Conservation (phyloP, 1,284 basidiomycete genomes). For the Fomitiporia mediterranea region DNA sequence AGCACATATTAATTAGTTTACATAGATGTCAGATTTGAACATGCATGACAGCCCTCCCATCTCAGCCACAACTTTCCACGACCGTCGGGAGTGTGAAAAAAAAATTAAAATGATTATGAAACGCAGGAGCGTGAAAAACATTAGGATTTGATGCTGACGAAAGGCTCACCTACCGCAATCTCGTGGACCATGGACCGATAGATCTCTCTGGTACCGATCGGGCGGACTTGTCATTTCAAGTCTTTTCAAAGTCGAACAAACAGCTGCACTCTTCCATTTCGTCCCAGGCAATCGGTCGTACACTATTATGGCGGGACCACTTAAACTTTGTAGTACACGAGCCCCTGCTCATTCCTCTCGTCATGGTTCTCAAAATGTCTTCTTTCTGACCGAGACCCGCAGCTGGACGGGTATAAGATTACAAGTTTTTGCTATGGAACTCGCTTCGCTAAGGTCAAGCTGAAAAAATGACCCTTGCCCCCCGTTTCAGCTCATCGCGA, state of each 20-base stretch:
- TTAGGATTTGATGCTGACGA: slow-evolving; percentile 5
- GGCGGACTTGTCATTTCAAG: slow-evolving; percentile 1
- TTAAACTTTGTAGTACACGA: slow-evolving; percentile 15
- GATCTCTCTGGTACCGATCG: slow-evolving; percentile 8
- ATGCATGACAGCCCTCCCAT: slow-evolving; percentile 1
- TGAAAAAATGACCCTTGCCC: slow-evolving; percentile 20
- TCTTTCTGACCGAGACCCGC: slow-evolving; percentile 3
- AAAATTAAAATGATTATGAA: slow-evolving; percentile 11
- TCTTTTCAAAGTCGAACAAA: slow-evolving; percentile 13
- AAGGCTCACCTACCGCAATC: too few relatives aligned
- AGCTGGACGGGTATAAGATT: slow-evolving; percentile 19
- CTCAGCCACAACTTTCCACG: slow-evolving; percentile 4
- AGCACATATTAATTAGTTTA: slow-evolving; percentile 17
- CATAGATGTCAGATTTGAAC: slow-evolving; percentile 14
- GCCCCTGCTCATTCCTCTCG: slow-evolving; percentile 6
- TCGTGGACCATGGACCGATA: not conserved
- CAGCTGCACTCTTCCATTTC: slow-evolving; percentile 16
- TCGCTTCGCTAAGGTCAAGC: slow-evolving; percentile 18
- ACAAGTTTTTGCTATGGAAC: slow-evolving; percentile 18
- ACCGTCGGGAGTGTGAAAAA: slow-evolving; percentile 1
- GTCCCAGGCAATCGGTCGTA: slow-evolving; percentile 13
- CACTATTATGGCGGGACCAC: slow-evolving; percentile 9
- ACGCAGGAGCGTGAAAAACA: slow-evolving; percentile 5
- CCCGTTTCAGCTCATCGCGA: slow-evolving; percentile 22
- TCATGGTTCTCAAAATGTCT: slow-evolving; percentile 11